Base-by-base conservation (phyloP, 192 early-diverging fungal species). In the Allomyces macrogynus region DNA sequence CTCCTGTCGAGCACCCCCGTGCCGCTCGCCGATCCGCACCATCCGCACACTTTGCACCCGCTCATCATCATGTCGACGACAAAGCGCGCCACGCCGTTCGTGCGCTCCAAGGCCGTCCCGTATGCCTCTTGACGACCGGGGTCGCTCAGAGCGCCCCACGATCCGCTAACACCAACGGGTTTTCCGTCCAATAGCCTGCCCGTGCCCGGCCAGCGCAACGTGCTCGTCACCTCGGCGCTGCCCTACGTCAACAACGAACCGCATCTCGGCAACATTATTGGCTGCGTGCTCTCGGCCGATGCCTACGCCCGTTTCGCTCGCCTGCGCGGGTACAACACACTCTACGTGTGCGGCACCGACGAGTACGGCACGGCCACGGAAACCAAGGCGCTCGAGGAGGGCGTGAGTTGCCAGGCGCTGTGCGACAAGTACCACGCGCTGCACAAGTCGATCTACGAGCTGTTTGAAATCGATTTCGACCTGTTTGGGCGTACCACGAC, bases 341-440 rank as follows among this genome's bases (percentile, higher is more conserved):
- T 96, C 20, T 94, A 84, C 68, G 84, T 99, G 66, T 89, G 90
- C 77, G 96, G 96, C 67, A 97, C 96, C 3, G 96, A 99, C 76
- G 96, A 99, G 77, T 97, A 97, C 74, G 96, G 96, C 42, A 99
- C 96, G 20, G 90, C 96, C 4, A 99, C 96, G 12, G 96, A 99
- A 77, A 97, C 93, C 10, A 97, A 97, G 74, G 96, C 96, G 4
- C 70, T 97, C 14, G 85, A 92, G 62, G 96, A 99, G 69, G 87
- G 87, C 4, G 75, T 92, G 14, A 77, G 88, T 16, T 94, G 90
- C 76, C 86, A 89, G 72, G 88, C 84, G 64, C 84, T 99, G 25
- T 97, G 96, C 75, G 93, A 95, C 80, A 99, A 99, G 77, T 99
- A 97, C 77, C 72, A 89, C 71, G 80, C 79, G 18, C 70, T 92